Percentiles rank a stretch among this genome's conserved stretches.
Evolutionary conservation across 1,284 basidiomycete genomes (phyloP).

Genomic region (Anthracocystis walkeri): DNA sequence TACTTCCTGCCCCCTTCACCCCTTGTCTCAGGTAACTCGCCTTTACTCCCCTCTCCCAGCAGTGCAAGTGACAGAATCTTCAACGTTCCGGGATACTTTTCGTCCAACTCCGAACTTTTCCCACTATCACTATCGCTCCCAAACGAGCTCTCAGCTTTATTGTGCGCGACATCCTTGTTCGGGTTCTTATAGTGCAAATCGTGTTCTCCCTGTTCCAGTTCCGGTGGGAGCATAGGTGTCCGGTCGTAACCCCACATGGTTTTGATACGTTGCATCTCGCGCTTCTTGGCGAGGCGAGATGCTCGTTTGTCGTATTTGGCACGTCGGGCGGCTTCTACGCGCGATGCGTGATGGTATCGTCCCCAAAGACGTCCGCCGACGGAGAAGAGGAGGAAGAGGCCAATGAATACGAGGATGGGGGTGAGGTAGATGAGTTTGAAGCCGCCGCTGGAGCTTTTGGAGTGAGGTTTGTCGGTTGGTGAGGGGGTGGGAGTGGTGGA

Average conservation of each 20-base stretch:
- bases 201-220: slow-evolving; percentile 24
- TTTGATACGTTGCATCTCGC: slow-evolving; percentile 41
- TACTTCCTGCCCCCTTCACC: slow-evolving; percentile 32
- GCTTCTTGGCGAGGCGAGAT: slow-evolving; percentile 25
- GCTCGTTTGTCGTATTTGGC: slow-evolving; percentile 21
- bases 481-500: slow-evolving; percentile 10
- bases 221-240: slow-evolving; percentile 28
- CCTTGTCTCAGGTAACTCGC: slow-evolving; percentile 24
- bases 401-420: slow-evolving; percentile 52
- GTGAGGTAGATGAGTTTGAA: slow-evolving; percentile 59
- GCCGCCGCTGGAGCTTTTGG: background rate
- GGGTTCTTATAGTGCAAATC: slow-evolving; percentile 36
- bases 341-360: slow-evolving; percentile 42
- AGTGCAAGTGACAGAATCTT: slow-evolving; percentile 32
- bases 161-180: background rate
- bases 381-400: slow-evolving; percentile 52
- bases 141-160: slow-evolving; percentile 19
- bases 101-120: slow-evolving; percentile 6
- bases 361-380: slow-evolving; percentile 60
- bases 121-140: slow-evolving; percentile 25
- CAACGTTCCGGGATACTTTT: slow-evolving; percentile 37
- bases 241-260: slow-evolving; percentile 43
- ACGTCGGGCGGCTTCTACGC: slow-evolving; percentile 28
- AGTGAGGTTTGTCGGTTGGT: background rate
- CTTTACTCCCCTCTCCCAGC: slow-evolving; percentile 30